Evolutionary conservation across 164 flowering plant species (phyloP), one percentile per base, ranked within the genome.

Genomic region (Litsea cubeba): DNA sequence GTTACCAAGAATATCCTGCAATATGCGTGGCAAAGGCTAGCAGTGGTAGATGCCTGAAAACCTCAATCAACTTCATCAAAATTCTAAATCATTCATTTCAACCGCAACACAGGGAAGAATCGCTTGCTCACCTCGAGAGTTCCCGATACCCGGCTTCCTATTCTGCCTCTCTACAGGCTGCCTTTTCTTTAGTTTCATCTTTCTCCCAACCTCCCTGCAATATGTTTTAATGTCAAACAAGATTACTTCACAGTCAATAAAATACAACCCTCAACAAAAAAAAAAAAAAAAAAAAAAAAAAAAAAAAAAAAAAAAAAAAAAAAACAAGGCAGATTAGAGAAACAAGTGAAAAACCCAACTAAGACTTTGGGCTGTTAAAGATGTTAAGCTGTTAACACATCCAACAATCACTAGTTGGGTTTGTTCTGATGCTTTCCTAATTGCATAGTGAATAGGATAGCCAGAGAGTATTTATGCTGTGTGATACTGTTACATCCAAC

Each of bases 121-220:
- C n/a, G 12, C 10, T 30, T 10, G 68, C 75, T 62, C 12, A 77
- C 92, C 90, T 85, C 80, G 57, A 91, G 72, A 58, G 72, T 69
- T 20, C 97, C 97, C 4, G 0, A 6, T 0, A 92, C 94, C 97
- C 97, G 12, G 97, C 97, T 79, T 92, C 97, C 79, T 92, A 95
- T 0, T 82, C 2, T 1, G 92, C 85, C 76, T 92, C 97, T 28
- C 97, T 71, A 25, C 25, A 23, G 22, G 92, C 97, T 0, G 94
- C 97, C 12, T 81, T 85, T 76, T 76, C 76, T 22, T 74, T 84
- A 60, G 88, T 65, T 79, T 92, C 97, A 85, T 92, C 93, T 0
- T 10, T 51, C 77, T 92, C 97, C 95, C 97, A 92, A 70, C 97
- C 97, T 67, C 97, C 97, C 91, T 91, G 84, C 25, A 62, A 51